Evolutionary conservation across 805 yeast genomes (phyloP).

Genomic region (Grigorovia jiainica): DNA sequence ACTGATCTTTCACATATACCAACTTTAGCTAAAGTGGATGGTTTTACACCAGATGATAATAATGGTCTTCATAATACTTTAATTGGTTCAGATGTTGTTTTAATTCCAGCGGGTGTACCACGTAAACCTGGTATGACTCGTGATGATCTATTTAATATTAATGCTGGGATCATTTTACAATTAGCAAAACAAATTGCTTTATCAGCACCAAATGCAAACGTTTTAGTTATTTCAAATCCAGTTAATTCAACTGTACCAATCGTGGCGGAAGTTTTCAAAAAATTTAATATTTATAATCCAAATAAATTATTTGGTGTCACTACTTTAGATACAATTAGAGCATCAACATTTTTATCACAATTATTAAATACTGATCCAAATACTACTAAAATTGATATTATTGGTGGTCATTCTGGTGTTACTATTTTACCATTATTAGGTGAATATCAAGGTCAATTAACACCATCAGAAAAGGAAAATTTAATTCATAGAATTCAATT

Average conservation of each 20-base stretch:
- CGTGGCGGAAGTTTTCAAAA: conserved; percentile 45
- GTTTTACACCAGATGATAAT: conserved; percentile 73
- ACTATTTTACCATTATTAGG: conserved; percentile 79
- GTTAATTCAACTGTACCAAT: conserved; percentile 80
- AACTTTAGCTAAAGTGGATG: conserved; percentile 80
- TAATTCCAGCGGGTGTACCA: conserved; percentile 97
- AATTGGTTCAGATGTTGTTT: conserved; percentile 71
- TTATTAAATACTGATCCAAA: conserved; percentile 36
- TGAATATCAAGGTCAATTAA: conserved; percentile 47
- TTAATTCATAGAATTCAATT: conserved; percentile 85
- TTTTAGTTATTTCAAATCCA: conserved; percentile 68
- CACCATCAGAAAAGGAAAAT: conserved; percentile 51
- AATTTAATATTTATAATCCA: conserved; percentile 2
- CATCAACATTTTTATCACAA: conserved; percentile 56
- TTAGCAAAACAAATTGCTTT: conserved; percentile 71
- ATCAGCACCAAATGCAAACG: conserved; percentile 56
- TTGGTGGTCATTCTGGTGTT: conserved; percentile 81
- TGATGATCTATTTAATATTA: conserved; percentile 93
- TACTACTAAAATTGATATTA: conserved; percentile 54
- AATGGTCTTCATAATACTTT: conserved; percentile 71
- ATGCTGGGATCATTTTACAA: conserved; percentile 90
- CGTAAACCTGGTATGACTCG: conserved; percentile 99
- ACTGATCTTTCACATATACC: conserved; percentile 92
- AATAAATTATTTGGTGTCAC: conserved; percentile 78
- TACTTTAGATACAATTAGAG: conserved; percentile 68